Evolutionary conservation across 2,329 filamentous ascomycete genomes (phyloP).

Genomic region (Ophiostoma sp.): DNA sequence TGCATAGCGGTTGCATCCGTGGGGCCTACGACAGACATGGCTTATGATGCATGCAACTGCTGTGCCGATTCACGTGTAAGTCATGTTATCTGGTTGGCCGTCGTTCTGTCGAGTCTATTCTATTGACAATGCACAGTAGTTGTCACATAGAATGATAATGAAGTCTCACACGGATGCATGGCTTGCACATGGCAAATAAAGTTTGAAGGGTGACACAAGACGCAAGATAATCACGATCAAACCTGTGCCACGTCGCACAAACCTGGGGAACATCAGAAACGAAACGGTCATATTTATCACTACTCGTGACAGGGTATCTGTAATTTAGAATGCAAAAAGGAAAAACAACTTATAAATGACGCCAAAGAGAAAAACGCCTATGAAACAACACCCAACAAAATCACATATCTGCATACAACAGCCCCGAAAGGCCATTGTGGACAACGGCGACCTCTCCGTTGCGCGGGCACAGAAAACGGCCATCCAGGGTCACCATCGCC

Average conservation of each 20-base stretch:
- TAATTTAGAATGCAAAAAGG: background rate
- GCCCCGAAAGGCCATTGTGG: background rate
- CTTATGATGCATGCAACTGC: background rate
- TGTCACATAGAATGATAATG: background rate
- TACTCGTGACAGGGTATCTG: background rate
- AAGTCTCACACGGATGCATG: background rate
- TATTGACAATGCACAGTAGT: background rate
- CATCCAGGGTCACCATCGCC: background rate
- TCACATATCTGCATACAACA: background rate
- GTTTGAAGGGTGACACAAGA: background rate
- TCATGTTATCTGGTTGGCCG: background rate
- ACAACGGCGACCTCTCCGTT: background rate
- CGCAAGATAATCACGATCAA: background rate
- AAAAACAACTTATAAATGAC: no score
- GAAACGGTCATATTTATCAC: background rate
- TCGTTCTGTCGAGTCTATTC: background rate
- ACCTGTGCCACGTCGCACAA: background rate
- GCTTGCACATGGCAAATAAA: background rate
- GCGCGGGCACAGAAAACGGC: background rate
- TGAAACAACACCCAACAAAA: background rate
- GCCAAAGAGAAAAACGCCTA: background rate
- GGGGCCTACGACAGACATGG: background rate
- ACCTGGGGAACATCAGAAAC: background rate
- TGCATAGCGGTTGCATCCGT: background rate
- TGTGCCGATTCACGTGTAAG: background rate